Conservation (phyloP, 2,329 filamentous ascomycete genomes). For the Drechslera avenae region DNA sequence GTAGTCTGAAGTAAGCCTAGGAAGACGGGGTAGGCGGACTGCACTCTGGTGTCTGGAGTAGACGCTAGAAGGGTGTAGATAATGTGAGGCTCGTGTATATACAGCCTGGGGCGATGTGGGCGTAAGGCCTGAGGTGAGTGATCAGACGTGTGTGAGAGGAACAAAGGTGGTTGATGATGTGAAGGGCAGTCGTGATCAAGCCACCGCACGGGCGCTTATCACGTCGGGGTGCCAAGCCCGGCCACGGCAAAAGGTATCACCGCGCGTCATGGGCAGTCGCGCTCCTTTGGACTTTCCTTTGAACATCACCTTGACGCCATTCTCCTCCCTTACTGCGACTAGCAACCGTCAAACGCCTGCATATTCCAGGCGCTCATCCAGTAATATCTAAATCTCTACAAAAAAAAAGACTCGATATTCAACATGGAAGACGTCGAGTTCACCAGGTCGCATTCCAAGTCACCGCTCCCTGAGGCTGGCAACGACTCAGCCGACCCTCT, state of each 20-base stretch:
- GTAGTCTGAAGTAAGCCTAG: conserved; percentile 10
- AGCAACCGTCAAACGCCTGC: not conserved
- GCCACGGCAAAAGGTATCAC: conserved; percentile 20
- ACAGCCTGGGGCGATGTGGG: not conserved
- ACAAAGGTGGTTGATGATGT: conserved; percentile 4
- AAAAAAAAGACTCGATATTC: not conserved
- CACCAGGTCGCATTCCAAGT: conserved; percentile 45
- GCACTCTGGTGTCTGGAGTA: not conserved
- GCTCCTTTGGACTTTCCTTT: conserved; percentile 20
- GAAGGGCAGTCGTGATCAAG: conserved; percentile 7
- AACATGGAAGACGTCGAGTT: conserved; percentile 53
- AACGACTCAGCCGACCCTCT: conserved; percentile 54
- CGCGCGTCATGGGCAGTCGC: conserved; percentile 32
- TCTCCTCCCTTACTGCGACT: conserved; percentile 1
- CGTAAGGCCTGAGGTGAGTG: conserved; percentile 8
- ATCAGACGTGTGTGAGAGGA: conserved; percentile 11
- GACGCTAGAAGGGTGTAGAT: not conserved
- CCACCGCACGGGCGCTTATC: conserved; percentile 4
- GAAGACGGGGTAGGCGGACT: not conserved
- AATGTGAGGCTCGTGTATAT: too few species aligned
- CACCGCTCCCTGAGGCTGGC: conserved; percentile 54
- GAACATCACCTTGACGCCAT: conserved; percentile 16
- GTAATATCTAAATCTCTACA: not conserved
- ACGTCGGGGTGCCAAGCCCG: conserved; percentile 15
- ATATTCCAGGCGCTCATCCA: not conserved